Evolutionary conservation across 225 moss, liverwort and hornwort species (phyloP), one percentile per base, ranked within the genome.

Genomic region (Bryoerythrophyllum caledonicum): DNA sequence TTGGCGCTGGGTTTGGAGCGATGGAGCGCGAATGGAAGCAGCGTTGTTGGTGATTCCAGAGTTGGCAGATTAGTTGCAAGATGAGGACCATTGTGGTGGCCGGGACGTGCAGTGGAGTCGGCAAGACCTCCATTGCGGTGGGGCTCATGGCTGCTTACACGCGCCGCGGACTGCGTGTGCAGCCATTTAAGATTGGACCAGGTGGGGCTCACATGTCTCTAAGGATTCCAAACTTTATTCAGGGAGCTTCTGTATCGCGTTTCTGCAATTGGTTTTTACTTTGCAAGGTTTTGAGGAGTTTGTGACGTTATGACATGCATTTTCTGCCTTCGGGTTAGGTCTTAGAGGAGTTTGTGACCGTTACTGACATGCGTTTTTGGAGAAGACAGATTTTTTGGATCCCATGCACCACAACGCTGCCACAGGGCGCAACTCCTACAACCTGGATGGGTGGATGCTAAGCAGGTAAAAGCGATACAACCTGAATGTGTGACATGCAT

Each of bases 61-160:
- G 58, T 60, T 71, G 38, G 54, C 34, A 57, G 59, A 60, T 52
- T 28, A 17, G 63, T 63, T 70, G 60, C 56, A 44, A 76, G 62
- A 91, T 91, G 91, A 89, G 83, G 85, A 85, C 91, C 54, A 88
- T 91, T 70, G 84, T 91, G 76, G 91, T 91, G 63, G 89, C 91
- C 49, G 89, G 91, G 19, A 86, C 91, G 67, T 89, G 84, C 81
- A 86, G 84, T 66, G 91, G 89, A 57, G 91, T 91, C 52, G 91
- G 91, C 52, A 91, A 91, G 79, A 91, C 91, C 78, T 82, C 84
- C 82, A 91, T 91, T 77, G 89, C 91, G 11, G 84, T 91, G 75
- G 89, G 86, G 59, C 84, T 91, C 8, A 91, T 91, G 91, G 89
- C 89, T 55, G 91, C 89, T 41, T 91, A 84, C 57, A 78, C 86